Conservation (phyloP, 2,329 filamentous ascomycete species). For the Bipolaris zeicola region DNA sequence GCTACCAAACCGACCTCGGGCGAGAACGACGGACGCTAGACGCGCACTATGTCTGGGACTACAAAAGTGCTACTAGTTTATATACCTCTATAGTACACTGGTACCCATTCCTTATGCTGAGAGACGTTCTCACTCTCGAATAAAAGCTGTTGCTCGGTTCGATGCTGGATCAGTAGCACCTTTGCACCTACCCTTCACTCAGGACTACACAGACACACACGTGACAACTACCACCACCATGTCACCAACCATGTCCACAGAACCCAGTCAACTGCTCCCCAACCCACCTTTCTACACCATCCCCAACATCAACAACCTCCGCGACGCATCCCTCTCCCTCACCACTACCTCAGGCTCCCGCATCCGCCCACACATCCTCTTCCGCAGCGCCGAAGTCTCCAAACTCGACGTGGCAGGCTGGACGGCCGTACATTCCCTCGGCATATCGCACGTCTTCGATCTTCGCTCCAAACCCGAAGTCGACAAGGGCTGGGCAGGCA, state of each 20-base stretch:
- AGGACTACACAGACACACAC: background rate
- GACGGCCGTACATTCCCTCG: conserved; percentile 50
- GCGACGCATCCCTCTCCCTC: conserved; percentile 39
- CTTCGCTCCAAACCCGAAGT: conserved; percentile 68
- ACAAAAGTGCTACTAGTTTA: background rate
- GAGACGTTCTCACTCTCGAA: no score
- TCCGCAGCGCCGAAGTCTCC: conserved; percentile 69
- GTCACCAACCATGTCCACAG: background rate
- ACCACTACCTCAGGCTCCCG: conserved; percentile 38
- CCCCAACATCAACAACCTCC: conserved; percentile 44
- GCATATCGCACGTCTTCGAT: conserved; percentile 71
- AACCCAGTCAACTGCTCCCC: conserved; percentile 17
- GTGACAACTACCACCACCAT: background rate
- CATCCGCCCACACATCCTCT: conserved; percentile 62
- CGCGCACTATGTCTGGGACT: background rate
- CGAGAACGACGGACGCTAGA: background rate
- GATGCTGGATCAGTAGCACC: background rate
- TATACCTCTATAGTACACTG: no score
- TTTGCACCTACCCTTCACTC: background rate
- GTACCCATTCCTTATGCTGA: no score
- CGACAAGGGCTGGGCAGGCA: conserved; percentile 42
- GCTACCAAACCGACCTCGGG: background rate
- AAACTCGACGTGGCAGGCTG: conserved; percentile 31
- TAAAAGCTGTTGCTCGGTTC: no score
- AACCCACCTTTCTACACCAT: conserved; percentile 43